phyloP scores from a whole-genome alignment of 2,329 filamentous ascomycete genomes.

The Didymella glomerata region DNA sequence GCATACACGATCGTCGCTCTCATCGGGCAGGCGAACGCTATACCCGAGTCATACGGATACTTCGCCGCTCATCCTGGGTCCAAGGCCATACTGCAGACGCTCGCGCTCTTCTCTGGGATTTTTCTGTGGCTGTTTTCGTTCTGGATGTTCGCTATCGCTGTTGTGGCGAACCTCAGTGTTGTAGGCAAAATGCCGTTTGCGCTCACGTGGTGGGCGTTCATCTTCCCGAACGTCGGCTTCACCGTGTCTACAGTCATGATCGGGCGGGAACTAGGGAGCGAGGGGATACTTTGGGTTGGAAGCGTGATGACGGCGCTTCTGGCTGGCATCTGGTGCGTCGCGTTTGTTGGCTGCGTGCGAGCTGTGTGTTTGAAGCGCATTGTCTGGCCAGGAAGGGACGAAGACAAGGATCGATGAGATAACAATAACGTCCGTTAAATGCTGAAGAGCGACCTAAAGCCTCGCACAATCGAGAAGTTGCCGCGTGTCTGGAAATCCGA shows the following conservation, averaged over 20 bases:
- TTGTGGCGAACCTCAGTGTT: constrained; percentile 35
- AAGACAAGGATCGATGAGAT: constrained; percentile 33
- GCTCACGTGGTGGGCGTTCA: constrained; percentile 67
- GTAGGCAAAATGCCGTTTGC: constrained; percentile 57
- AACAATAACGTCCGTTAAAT: not conserved
- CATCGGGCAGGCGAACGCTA: constrained; percentile 68
- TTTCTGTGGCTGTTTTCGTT: constrained; percentile 69
- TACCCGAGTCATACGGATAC: constrained; percentile 50
- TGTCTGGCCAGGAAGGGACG: constrained; percentile 59
- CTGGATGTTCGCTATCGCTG: constrained; percentile 60
- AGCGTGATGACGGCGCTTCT: constrained; percentile 61
- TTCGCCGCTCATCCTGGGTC: constrained; percentile 32
- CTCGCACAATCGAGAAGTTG: too few relatives aligned
- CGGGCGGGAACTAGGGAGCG: constrained; percentile 42
- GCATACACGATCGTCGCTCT: constrained; percentile 75
- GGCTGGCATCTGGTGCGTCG: constrained; percentile 61
- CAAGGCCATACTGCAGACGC: constrained; percentile 48
- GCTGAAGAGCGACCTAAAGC: too few relatives aligned
- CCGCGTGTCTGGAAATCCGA: too few relatives aligned
- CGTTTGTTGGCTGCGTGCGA: constrained; percentile 57
- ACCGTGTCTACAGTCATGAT: constrained; percentile 48
- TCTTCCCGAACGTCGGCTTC: constrained; percentile 54
- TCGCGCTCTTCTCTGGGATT: constrained; percentile 57
- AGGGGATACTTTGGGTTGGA: constrained; percentile 49
- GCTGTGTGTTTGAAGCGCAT: constrained; percentile 62